Evolutionary conservation across 352 stramenopile genomes (phyloP), one percentile per base, ranked within the genome.

Genomic region (Globisporangium rhizosaccharum): DNA sequence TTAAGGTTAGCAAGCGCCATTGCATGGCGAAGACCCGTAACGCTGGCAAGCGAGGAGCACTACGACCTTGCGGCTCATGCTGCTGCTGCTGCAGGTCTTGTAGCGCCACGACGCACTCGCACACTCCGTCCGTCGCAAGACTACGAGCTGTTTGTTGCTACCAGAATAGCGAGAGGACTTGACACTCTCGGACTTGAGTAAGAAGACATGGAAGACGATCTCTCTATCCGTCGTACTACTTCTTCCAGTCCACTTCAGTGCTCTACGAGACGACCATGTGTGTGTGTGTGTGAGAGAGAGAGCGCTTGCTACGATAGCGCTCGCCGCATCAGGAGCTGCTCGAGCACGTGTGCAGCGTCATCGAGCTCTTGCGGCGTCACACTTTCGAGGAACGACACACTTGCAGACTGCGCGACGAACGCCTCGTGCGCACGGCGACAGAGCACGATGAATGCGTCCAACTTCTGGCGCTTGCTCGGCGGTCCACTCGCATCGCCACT

Each of bases 361-460:
- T 82, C 73, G 15, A 87, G 59, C 25, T 87, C 77, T 7, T 72
- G 1, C 63, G 71, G 63, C 48, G 26, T 30, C 25, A 61, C 53
- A 20, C 72, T 54, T 36, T 71, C 53, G 33, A 67, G 59, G 10
- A 60, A 53, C 9, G 78, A 56, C 0, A 67, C 68, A 11, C 67
- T 36, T 2, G 30, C 30, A 36, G 5, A 5, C 9, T 36, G 30
- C 9, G 30, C 30, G 30, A 36, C 67, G 2, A 83, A 49, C 0
- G 65, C 73, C 4, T 79, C 72, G 64, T 82, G 68, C 5, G 83
- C 65, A 53, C 82, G 63, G 53, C 64, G 70, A 46, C 78, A 88
- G 23, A 77, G 57, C 20, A 60, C 15, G 63, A 57, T 47, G 72
- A 62, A 39, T 2, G 53, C 30, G 1, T 56, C 45, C 18, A 67